Percentiles rank a stretch among this genome's conserved stretches.
phyloP scores from a whole-genome alignment of 495 filamentous ascomycete genomes.

The Elaphomyces granulatus region DNA sequence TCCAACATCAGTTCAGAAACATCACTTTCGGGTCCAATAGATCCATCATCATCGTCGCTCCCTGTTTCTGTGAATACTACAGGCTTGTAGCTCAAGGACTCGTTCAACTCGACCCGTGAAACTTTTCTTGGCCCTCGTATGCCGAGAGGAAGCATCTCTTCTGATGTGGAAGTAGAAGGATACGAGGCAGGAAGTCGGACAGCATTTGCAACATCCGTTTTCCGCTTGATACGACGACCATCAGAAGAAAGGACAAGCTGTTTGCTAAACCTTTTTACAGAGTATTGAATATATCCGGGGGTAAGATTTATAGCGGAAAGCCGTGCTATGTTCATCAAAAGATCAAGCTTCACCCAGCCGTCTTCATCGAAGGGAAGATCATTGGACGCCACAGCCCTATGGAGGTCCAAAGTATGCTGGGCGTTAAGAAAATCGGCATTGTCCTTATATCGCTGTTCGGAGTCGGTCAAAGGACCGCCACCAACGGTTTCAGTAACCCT shows the following conservation, averaged over 20 bases:
- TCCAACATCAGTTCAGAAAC: too few species aligned
- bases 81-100: conserved; percentile 45
- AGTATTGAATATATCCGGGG: conserved; percentile 51
- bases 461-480: neutral
- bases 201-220: conserved; percentile 19
- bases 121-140: conserved; percentile 15
- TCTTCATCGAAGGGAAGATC: conserved; percentile 34
- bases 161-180: neutral
- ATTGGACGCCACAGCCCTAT: too few species aligned
- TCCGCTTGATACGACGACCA: conserved; percentile 62
- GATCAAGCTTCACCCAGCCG: conserved; percentile 72
- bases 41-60: conserved; percentile 4
- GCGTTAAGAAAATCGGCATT: neutral
- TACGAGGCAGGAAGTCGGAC: neutral
- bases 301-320: conserved; percentile 43
- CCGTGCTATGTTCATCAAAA: conserved; percentile 68
- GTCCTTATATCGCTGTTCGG: neutral
- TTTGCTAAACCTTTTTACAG: conserved; percentile 47
- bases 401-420: neutral
- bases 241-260: conserved; percentile 61
- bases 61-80: conserved; percentile 6
- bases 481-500: neutral
- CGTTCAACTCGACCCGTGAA: neutral
- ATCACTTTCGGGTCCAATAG: conserved; percentile 18
- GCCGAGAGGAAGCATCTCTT: conserved; percentile 5